Base-by-base conservation (phyloP, 371 early-diverging fungal species). In the Dichotomocladium elegans region DNA sequence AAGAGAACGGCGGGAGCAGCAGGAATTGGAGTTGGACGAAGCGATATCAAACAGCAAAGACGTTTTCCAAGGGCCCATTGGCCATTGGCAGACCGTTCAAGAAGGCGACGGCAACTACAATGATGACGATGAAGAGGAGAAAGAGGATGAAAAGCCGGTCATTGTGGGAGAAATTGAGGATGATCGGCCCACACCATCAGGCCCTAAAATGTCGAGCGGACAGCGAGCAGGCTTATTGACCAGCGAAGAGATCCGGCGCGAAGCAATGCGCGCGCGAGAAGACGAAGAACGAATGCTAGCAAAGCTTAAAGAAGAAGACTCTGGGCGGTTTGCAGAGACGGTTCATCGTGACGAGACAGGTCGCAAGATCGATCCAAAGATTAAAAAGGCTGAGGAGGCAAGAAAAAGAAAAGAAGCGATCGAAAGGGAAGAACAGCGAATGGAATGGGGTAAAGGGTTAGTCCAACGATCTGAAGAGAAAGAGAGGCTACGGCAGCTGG, bases 321-420 rank as follows among this genome's bases (percentile, higher is more conserved):
- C 59, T 24, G 45, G 85, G 82, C 31, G 68, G 68, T 72, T 73
- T 55, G 81, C 85, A 21, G 80, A 80, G 25, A 90, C 91, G 0
- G 77, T 94, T 12, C 81, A 90, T 66, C 87, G 94, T 64, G 92
- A 92, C 68, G 66, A 62, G 30, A 62, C 65, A 46, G 94, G 94
- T 25, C 75, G 83, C 15, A 86, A 85, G 55, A 71, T 90, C 21
- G 87, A 92, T 60, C 64, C 81, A 15, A 90, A 78, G 4, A 70
- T 79, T 9, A 77, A 86, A 59, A 66, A 71, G 55, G 85, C 86
- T 11, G 82, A 86, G 52, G 70, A 79, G 53, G 74, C 70, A 11
- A 80, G 72, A 33, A 66, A 72, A 26, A 72, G 71, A 46, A 76
- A 74, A 30, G 70, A 76, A 22, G 80, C 83, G 56, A 79, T 77